Evolutionary conservation across 768 basidiomycete species (phyloP), one percentile per base, ranked within the genome.

Genomic region (Clitopilus hobsonii): DNA sequence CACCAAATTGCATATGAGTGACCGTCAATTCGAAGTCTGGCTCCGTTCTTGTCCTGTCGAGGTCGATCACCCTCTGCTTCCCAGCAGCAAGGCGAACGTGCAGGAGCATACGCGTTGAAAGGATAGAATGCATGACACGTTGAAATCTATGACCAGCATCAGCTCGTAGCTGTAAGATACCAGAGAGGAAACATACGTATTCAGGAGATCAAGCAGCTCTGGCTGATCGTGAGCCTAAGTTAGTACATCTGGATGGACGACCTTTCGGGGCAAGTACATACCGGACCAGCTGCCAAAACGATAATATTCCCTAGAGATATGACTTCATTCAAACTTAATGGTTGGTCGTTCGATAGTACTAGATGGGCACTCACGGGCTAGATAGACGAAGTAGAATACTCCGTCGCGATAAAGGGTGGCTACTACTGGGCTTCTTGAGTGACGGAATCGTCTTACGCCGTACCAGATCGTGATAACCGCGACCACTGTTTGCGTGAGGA

Each of bases 361-460:
- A 20, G 10, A 8, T 45, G n/a, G 11, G 16, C 14, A 38, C 56
- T 54, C 32, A 58, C 56, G 6, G 22, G 54, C 54, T 25, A 58
- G 38, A 24, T 16, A 51, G 30, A 54, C 16, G 23, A 54, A 58
- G 32, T 54, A 58, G 2, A 54, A 24, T 30, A 58, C 28, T 20
- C 56, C 56, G 41, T 58, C 56, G 16, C 56, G 25, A 49, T 58
- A 58, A 20, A 58, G 48, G 0, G 41, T 54, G 6, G 27, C 13
- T 5, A 58, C 36, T 10, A 54, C 22, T 3, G 29, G 53, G 24
- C 27, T 54, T 7, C 41, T 7, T 16, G 56, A 58, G 27, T 50
- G 20, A 11, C 56, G 10, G 53, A 54, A 58, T 24, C 52, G 24
- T 48, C 24, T 54, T 14, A 54, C 18, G 22, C 53, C 53, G 20